These are phyloP conservation scores for Golubevia pallescens DNA, from an alignment of 1,284 basidiomycete genomes.

Conservation along the genomic window DNA sequence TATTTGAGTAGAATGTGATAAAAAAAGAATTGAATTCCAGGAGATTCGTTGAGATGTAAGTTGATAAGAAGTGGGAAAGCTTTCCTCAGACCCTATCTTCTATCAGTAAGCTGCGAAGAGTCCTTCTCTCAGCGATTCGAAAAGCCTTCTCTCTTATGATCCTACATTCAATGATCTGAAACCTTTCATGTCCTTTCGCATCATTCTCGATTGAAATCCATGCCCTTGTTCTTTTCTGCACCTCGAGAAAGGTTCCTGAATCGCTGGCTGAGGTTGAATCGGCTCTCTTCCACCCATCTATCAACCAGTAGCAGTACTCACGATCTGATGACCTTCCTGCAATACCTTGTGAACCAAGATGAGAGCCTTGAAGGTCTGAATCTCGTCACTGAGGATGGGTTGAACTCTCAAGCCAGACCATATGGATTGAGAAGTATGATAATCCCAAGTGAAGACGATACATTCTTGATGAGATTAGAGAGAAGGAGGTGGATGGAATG, in stretches of 20 bases:
- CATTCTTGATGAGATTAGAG: slow-evolving; percentile 28
- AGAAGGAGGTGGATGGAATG: not conserved
- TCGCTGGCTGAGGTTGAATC: not conserved
- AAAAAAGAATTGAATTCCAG: no score
- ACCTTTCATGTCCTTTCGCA: not conserved
- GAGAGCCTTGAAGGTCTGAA: slow-evolving; percentile 64
- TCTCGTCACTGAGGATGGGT: slow-evolving; percentile 61
- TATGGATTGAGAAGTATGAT: slow-evolving; percentile 59
- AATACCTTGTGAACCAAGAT: slow-evolving; percentile 63
- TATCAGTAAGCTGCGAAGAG: no score
- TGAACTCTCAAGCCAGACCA: slow-evolving; percentile 60
- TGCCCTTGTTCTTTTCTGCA: not conserved
- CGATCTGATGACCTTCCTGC: slow-evolving; percentile 59
- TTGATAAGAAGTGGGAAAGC: no score
- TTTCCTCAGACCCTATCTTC: no score
- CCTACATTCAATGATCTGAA: no score
- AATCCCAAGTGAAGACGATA: slow-evolving; percentile 64
- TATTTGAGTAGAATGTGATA: not conserved
- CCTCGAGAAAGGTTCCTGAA: not conserved
- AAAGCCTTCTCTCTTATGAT: no score
- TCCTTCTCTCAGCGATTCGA: no score
- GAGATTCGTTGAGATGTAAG: no score
- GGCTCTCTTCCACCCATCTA: not conserved
- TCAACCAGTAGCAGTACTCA: slow-evolving; percentile 13
- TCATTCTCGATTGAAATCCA: not conserved